Conservation (phyloP, 2,329 filamentous ascomycete genomes). For the Ophiostoma quercus region DNA sequence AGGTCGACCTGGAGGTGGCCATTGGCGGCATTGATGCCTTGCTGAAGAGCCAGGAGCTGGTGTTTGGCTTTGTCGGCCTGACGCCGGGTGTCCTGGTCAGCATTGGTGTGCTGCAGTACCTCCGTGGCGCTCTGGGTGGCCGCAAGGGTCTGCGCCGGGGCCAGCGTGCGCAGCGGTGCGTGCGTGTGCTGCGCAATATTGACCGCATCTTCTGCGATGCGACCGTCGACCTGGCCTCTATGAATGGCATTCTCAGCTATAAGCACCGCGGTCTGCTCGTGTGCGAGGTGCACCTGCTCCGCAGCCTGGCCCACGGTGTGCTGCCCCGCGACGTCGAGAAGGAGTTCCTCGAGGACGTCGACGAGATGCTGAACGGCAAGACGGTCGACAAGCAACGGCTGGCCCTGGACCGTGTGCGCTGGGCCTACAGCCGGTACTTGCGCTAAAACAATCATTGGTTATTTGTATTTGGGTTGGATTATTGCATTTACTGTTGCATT, state of each 20-base stretch:
- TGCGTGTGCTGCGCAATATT: slow-evolving; percentile 79
- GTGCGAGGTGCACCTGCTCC: slow-evolving; percentile 81
- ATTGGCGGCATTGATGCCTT: slow-evolving; percentile 93
- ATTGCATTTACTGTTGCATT: background rate
- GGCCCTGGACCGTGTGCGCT: slow-evolving; percentile 77
- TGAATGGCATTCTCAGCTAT: slow-evolving; percentile 74
- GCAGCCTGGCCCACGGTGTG: slow-evolving; percentile 59
- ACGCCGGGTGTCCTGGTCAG: slow-evolving; percentile 90
- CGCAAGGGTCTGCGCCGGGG: slow-evolving; percentile 62
- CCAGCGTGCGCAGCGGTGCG: slow-evolving; percentile 61
- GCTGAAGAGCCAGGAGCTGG: slow-evolving; percentile 90
- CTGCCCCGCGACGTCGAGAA: slow-evolving; percentile 70
- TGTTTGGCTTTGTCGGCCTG: slow-evolving; percentile 94
- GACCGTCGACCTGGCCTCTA: slow-evolving; percentile 48
- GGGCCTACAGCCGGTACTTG: slow-evolving; percentile 82
- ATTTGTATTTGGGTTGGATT: background rate
- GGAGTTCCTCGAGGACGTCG: slow-evolving; percentile 84
- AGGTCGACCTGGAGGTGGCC: slow-evolving; percentile 94
- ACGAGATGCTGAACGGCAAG: slow-evolving; percentile 77
- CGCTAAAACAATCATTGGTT: slow-evolving; percentile 22
- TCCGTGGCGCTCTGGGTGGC: slow-evolving; percentile 63
- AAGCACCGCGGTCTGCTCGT: slow-evolving; percentile 88
- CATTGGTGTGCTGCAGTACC: slow-evolving; percentile 66
- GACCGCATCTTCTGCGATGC: slow-evolving; percentile 71
- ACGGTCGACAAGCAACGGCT: slow-evolving; percentile 72